Evolutionary conservation across 257 asterid genomes (phyloP), one percentile per base, ranked within the genome.

Genomic region (Datura wrightii): DNA sequence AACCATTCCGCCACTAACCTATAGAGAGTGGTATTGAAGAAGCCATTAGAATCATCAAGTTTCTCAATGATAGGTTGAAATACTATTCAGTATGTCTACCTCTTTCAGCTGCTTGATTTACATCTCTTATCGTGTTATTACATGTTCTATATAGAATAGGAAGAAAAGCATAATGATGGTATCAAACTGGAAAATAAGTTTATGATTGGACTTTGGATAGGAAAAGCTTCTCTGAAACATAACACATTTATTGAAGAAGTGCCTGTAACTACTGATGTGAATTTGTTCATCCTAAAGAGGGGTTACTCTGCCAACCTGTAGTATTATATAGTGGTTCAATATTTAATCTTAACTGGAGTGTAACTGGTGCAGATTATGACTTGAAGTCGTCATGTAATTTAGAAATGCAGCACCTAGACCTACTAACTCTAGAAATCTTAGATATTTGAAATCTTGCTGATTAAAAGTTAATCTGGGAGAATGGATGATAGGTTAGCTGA

Each of bases 21-120:
- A n/a, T 24, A n/a, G n/a, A 74, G 19, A 19, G 60, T 48, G 39
- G 8, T 48, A 44, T n/a, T 71, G 56, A 44, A 71, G 56, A 71
- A 44, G 31, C 39, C 5, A 5, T 42, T 44, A n/a, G 56, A 71
- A 44, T 44, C 79, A 42, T 44, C 55, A 71, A 71, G 16, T 42
- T 42, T n/a, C 55, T 71, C 55, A 10, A 71, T 44, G 37, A 41
- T 71, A 44, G 9, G 16, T 71, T 71, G 39, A 44, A 42, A n/a
- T 44, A 18, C 39, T 44, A 44, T n/a, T 71, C 55, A 71, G 55
- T 71, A 42, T 71, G 15, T n/a, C 56, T 71, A n/a, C 79, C 34
- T n/a, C 56, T 71, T 71, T 71, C 39, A 18, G 39, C 24, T 71
- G 39, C 79, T 70, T 71, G 79, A 71, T 71, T 10, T 10, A 71